phyloP scores from a whole-genome alignment of 139 green algal genomes.

The Picochlorum sp. region DNA sequence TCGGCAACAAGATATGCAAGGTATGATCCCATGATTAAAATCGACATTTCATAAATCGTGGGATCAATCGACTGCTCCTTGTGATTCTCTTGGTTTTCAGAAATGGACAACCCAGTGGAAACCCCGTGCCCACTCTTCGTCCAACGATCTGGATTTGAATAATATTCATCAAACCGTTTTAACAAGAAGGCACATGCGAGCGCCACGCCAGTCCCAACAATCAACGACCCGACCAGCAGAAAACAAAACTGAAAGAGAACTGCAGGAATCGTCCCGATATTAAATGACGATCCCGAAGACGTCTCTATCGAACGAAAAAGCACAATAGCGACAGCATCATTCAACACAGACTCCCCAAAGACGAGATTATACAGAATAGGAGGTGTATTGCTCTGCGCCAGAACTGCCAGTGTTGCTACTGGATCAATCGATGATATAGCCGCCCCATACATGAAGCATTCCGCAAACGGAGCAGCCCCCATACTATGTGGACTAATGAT shows the following conservation, averaged over 20 bases:
- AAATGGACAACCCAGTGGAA: background rate
- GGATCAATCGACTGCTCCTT: background rate
- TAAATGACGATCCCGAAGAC: constrained; percentile 19
- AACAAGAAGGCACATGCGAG: constrained; percentile 41
- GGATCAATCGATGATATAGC: constrained; percentile 65
- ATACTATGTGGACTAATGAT: constrained; percentile 32
- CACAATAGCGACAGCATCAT: constrained; percentile 70
- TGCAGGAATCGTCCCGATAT: constrained; percentile 3
- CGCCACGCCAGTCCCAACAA: constrained; percentile 40
- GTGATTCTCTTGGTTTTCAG: background rate
- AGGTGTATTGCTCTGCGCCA: constrained; percentile 25
- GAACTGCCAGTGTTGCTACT: constrained; percentile 47
- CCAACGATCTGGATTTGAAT: constrained; percentile 8
- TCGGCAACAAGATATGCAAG: constrained; percentile 69
- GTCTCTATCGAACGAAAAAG: constrained; percentile 51
- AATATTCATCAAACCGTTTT: constrained; percentile 30
- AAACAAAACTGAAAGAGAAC: constrained; percentile 33
- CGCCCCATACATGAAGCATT: constrained; percentile 50
- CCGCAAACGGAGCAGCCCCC: constrained; percentile 37
- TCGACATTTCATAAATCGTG: constrained; percentile 30
- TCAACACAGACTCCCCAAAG: constrained; percentile 59
- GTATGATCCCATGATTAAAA: constrained; percentile 54
- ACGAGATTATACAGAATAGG: constrained; percentile 34
- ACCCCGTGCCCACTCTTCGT: background rate
- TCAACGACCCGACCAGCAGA: constrained; percentile 35